These are phyloP conservation scores for Cryptomeria japonica DNA, from an alignment of 75 land plant genomes.

Conservation along the genomic window DNA sequence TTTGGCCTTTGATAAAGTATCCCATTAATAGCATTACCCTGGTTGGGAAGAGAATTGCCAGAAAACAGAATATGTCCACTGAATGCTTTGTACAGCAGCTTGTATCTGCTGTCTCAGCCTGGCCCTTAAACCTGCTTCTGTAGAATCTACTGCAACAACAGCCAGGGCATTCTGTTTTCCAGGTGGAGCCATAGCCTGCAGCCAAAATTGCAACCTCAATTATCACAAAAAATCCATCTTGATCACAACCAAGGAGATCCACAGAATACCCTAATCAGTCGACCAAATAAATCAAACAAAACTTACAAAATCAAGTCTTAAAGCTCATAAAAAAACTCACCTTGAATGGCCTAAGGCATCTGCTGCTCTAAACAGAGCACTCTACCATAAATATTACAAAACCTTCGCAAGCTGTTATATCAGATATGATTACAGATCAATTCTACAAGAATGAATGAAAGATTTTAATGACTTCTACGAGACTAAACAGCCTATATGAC, in stretches of 20 bases:
- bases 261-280: background rate
- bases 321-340: background rate
- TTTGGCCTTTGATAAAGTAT: background rate
- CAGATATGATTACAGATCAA: background rate
- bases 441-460: background rate
- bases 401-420: background rate
- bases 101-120: slow-evolving; percentile 55
- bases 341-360: background rate
- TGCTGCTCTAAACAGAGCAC: background rate
- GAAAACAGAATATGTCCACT: slow-evolving; percentile 84
- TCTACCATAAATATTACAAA: background rate
- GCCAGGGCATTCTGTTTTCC: background rate
- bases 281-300: background rate
- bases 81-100: slow-evolving; percentile 72
- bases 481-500: too few species aligned
- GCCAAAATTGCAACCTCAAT: background rate
- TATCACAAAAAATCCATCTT: background rate
- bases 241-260: background rate
- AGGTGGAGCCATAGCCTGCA: slow-evolving; percentile 10
- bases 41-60: slow-evolving; percentile 71
- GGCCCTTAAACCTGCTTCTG: background rate
- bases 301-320: background rate
- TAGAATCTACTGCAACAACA: background rate
- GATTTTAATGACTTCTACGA: too few species aligned
- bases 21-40: slow-evolving; percentile 33